Conservation (phyloP, 2,329 filamentous ascomycete species). For the Scedosporium minutisporum region DNA sequence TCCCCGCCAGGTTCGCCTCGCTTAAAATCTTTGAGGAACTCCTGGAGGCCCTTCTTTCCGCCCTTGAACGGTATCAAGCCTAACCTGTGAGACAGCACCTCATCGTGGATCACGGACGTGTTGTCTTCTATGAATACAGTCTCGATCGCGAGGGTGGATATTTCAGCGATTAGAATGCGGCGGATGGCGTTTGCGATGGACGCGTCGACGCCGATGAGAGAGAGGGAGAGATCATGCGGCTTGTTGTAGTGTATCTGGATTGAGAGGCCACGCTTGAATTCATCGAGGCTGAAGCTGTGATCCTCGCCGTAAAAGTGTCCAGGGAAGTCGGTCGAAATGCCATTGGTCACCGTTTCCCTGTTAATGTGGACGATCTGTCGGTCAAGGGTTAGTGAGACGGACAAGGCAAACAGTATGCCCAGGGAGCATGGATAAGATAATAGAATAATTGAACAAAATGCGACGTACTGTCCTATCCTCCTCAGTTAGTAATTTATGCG, state of each 20-base stretch:
- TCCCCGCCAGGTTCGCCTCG: conserved; percentile 57
- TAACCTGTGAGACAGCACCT: conserved; percentile 83
- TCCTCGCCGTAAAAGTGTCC: conserved; percentile 86
- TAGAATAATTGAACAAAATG: conserved; percentile 27
- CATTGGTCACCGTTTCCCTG: conserved; percentile 81
- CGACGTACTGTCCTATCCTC: conserved; percentile 54
- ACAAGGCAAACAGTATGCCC: conserved; percentile 3
- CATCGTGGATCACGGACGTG: conserved; percentile 95
- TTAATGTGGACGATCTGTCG: conserved; percentile 74
- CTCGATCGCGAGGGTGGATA: conserved; percentile 90
- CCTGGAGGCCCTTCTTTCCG: conserved; percentile 60
- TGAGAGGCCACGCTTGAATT: conserved; percentile 60
- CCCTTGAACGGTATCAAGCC: conserved; percentile 86
- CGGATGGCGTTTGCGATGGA: conserved; percentile 95
- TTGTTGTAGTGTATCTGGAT: conserved; percentile 81
- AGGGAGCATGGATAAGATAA: neutral
- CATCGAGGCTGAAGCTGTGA: conserved; percentile 64
- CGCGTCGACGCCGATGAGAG: conserved; percentile 83
- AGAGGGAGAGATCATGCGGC: conserved; percentile 72
- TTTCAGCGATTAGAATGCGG: conserved; percentile 88
- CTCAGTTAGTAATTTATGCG: conserved; percentile 33
- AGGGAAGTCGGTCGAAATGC: conserved; percentile 84
- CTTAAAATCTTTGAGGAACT: conserved; percentile 74
- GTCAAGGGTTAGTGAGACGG: neutral
- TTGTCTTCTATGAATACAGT: conserved; percentile 91